Percentiles rank a stretch among this genome's conserved stretches.
phyloP scores from a whole-genome alignment of 257 asterid species.

The Fraxinus anomala region DNA sequence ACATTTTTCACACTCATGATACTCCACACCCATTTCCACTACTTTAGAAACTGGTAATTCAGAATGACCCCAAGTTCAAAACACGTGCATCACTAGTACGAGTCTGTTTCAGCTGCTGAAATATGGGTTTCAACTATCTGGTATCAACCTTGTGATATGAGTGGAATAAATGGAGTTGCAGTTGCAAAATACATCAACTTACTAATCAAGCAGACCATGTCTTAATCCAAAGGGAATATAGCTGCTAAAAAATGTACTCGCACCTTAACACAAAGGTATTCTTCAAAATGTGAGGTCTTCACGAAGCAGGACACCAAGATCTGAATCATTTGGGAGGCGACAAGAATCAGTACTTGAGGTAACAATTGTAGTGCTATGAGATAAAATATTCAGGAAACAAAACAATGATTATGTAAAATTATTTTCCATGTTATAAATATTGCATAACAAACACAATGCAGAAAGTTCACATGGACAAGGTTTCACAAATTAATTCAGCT shows the following conservation, averaged over 20 bases:
- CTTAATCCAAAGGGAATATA: conserved; percentile 4
- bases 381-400: conserved; percentile 13
- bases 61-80: neutral
- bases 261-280: conserved; percentile 96
- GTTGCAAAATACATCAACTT: conserved; percentile 17
- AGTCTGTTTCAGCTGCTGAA: neutral
- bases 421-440: neutral
- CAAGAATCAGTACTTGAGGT: conserved; percentile 12
- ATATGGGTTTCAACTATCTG: neutral
- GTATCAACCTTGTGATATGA: conserved; percentile 2
- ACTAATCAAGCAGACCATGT: neutral
- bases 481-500: neutral
- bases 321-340: conserved; percentile 43
- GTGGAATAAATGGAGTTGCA: conserved; percentile 9
- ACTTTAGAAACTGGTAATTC: neutral
- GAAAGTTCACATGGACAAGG: conserved; percentile 9
- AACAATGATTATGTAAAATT: conserved; percentile 17
- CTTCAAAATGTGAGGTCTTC: conserved; percentile 98
- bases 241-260: conserved; percentile 23
- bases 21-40: neutral
- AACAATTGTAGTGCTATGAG: neutral
- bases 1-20: neutral
- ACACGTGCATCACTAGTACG: neutral
- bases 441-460: conserved; percentile 12
- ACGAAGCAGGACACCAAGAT: conserved; percentile 93